A percentile compares a stretch with the other conserved stretches of the same genome.
These are phyloP conservation scores for Fraxinus albicans DNA, from an alignment of 305 asterid species.

Conservation along the genomic window DNA sequence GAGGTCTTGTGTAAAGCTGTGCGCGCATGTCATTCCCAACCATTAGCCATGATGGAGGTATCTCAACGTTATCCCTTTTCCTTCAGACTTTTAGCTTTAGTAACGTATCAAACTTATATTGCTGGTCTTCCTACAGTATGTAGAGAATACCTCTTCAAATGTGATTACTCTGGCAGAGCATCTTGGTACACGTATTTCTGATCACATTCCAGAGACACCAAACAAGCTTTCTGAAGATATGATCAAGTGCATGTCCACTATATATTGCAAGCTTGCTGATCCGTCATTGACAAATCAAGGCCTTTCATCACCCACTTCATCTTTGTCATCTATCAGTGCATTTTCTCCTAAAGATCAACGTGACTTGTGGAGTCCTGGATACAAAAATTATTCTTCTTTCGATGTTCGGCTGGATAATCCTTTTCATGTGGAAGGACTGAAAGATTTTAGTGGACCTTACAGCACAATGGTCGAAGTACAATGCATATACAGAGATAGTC, in stretches of 20 bases:
- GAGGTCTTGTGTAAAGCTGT: slow-evolving; percentile 65
- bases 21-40: slow-evolving; percentile 94
- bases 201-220: slow-evolving; percentile 77
- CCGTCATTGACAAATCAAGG: slow-evolving; percentile 65
- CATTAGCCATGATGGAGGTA: slow-evolving; percentile 95
- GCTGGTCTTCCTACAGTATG: slow-evolving; percentile 53
- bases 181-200: slow-evolving; percentile 84
- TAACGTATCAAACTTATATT: background rate
- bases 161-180: slow-evolving; percentile 93
- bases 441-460: slow-evolving; percentile 98
- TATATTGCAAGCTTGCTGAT: slow-evolving; percentile 86
- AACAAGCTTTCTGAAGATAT: slow-evolving; percentile 91
- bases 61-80: background rate
- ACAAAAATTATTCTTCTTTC: slow-evolving; percentile 70
- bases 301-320: slow-evolving; percentile 81
- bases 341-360: slow-evolving; percentile 89
- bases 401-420: slow-evolving; percentile 89
- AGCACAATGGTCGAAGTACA: slow-evolving; percentile 96
- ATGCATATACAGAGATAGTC: slow-evolving; percentile 73
- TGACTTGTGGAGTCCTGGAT: slow-evolving; percentile 84
- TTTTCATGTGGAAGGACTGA: slow-evolving; percentile 84
- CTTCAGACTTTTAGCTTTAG: background rate
- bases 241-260: slow-evolving; percentile 84
- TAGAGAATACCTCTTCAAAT: slow-evolving; percentile 58
- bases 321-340: slow-evolving; percentile 68